A percentile compares a stretch with the other conserved stretches of the same genome.
These are phyloP conservation scores for Leishmania tarentolae DNA, from an alignment of 208 protist genomes.

Conservation along the genomic window DNA sequence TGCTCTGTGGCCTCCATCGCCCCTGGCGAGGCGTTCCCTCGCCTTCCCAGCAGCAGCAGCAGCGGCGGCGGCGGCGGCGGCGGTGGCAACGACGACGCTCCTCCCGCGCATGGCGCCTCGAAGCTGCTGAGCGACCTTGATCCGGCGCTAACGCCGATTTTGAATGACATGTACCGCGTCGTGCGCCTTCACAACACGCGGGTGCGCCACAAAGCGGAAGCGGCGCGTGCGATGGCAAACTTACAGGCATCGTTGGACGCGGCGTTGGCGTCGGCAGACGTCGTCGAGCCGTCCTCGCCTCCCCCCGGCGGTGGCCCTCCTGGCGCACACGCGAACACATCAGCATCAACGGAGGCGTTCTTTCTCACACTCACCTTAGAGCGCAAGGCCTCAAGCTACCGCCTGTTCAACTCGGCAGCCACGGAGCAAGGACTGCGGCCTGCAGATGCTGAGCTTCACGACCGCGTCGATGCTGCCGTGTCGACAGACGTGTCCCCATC, in stretches of 20 bases:
- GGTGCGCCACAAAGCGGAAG: conserved; percentile 33
- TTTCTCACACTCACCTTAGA: conserved; percentile 27
- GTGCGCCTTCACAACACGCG: conserved; percentile 33
- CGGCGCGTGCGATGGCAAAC: conserved; percentile 28
- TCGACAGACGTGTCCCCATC: neutral
- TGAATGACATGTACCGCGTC: conserved; percentile 44
- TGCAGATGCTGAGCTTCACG: neutral
- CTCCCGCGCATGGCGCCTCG: neutral
- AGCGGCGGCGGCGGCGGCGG: neutral
- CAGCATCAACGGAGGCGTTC: neutral
- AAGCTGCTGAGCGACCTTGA: conserved; percentile 24
- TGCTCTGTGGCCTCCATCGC: conserved; percentile 18
- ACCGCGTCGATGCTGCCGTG: neutral
- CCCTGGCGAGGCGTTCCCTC: conserved; percentile 28
- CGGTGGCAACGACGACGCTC: neutral
- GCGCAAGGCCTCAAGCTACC: conserved; percentile 29
- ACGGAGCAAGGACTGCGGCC: neutral
- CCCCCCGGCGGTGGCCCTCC: neutral
- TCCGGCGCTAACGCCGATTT: conserved; percentile 16
- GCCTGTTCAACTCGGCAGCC: conserved; percentile 15
- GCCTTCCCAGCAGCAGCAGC: conserved; percentile 9
- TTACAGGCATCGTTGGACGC: conserved; percentile 20
- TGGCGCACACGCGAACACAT: neutral
- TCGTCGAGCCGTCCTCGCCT: neutral
- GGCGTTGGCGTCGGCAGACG: neutral